Evolutionary conservation across 208 protist species (phyloP).

Genomic region (Zelonia costaricensis): DNA sequence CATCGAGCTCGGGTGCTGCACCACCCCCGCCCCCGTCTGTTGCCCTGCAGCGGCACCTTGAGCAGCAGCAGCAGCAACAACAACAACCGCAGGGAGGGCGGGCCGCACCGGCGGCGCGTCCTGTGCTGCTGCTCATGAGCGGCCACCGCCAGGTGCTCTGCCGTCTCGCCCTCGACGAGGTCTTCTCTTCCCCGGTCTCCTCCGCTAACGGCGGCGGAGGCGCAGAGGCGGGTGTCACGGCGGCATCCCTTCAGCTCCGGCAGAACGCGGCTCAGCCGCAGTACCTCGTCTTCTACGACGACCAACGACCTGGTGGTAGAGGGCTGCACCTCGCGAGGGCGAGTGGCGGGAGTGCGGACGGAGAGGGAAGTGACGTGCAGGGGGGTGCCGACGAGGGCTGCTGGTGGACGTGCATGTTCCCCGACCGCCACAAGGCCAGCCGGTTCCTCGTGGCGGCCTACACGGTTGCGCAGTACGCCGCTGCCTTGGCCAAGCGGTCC

Average conservation of each 20-base stretch:
- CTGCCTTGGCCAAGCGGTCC: conserved; percentile 3
- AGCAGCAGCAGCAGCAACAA: not conserved
- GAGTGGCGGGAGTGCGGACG: too few species aligned
- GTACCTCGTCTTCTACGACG: conserved; percentile 18
- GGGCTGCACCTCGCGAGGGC: not conserved
- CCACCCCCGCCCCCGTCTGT: not conserved
- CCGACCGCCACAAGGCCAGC: conserved; percentile 19
- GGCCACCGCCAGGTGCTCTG: conserved; percentile 25
- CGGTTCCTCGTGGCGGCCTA: conserved; percentile 46
- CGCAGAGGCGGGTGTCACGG: conserved; percentile 6
- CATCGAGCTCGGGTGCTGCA: not conserved
- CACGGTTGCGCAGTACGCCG: conserved; percentile 40
- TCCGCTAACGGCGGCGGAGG: too few species aligned
- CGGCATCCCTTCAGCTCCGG: conserved; percentile 9
- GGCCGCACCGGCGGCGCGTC: not conserved
- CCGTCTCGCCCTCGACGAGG: conserved; percentile 15
- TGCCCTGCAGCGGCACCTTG: conserved; percentile 1
- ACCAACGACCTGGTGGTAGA: not conserved
- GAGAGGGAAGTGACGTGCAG: too few species aligned
- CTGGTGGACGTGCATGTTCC: conserved; percentile 40
- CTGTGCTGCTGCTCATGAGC: conserved; percentile 19
- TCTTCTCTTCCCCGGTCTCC: too few species aligned
- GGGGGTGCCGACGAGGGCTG: not conserved
- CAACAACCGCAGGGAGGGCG: not conserved
- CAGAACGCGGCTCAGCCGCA: conserved; percentile 18